A percentile compares a stretch with the other conserved stretches of the same genome.
Evolutionary conservation across 2,329 filamentous ascomycete genomes (phyloP).

Genomic region (Xylariaceae sp.): DNA sequence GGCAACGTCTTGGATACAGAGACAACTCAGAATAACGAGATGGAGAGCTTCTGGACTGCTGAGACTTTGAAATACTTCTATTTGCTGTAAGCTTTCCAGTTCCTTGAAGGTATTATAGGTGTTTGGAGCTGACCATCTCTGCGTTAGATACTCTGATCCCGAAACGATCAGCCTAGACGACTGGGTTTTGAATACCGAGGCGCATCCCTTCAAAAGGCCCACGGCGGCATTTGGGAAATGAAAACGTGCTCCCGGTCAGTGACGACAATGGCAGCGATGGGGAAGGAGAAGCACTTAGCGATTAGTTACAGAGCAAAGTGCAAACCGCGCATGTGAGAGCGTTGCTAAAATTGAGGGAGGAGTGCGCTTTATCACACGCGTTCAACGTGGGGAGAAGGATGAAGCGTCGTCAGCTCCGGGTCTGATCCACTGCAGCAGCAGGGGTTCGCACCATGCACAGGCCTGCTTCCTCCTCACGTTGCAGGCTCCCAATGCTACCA

Average conservation of each 20-base stretch:
- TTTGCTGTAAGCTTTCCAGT: constrained; percentile 61
- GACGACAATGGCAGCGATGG: not conserved
- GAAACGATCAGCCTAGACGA: constrained; percentile 62
- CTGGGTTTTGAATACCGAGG: constrained; percentile 55
- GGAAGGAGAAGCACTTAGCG: not conserved
- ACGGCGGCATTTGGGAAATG: constrained; percentile 15
- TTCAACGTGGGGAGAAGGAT: too few relatives aligned
- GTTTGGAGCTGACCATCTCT: not conserved
- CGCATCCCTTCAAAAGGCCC: constrained; percentile 32
- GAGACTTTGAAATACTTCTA: constrained; percentile 95
- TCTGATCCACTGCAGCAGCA: too few relatives aligned
- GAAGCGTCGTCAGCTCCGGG: not conserved
- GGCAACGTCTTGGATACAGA: constrained; percentile 54
- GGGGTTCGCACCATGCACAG: too few relatives aligned
- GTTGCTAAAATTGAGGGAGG: too few relatives aligned
- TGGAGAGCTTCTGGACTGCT: constrained; percentile 89
- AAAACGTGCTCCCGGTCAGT: not conserved
- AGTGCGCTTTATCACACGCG: too few relatives aligned
- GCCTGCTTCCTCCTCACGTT: too few relatives aligned
- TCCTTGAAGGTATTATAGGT: not conserved
- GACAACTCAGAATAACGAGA: constrained; percentile 53
- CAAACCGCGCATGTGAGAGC: too few relatives aligned
- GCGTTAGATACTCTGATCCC: constrained; percentile 42
- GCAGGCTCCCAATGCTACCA: too few relatives aligned
- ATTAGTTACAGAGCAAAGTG: too few relatives aligned